These are phyloP conservation scores for Asclepias syriaca DNA, from an alignment of 257 asterid genomes.

Conservation along the genomic window DNA sequence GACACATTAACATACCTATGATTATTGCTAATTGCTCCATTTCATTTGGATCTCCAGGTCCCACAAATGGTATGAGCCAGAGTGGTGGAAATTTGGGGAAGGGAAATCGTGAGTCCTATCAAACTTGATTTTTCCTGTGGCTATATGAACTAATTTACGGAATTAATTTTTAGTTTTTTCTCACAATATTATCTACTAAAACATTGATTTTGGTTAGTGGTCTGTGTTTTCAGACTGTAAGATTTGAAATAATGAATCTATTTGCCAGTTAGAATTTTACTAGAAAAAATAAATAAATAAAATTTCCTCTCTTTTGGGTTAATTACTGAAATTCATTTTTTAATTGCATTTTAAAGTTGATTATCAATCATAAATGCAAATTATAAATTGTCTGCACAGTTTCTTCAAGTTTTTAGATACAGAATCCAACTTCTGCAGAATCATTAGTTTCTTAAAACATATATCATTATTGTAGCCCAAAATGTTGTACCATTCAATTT, in stretches of 20 bases:
- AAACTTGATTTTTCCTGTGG: conserved; percentile 10
- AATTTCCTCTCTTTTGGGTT: neutral
- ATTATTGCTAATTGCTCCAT: neutral
- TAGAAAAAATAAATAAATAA: neutral
- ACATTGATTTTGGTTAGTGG: neutral
- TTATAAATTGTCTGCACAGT: neutral
- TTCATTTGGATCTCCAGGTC: conserved; percentile 39
- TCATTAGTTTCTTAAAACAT: neutral
- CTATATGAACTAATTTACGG: conserved; percentile 8
- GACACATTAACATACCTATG: neutral
- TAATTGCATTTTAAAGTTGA: neutral
- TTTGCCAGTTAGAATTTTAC: neutral
- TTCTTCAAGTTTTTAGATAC: neutral
- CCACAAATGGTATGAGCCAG: conserved; percentile 90
- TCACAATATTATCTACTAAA: neutral
- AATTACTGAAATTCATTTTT: neutral
- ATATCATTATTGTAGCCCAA: neutral
- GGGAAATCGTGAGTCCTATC: conserved; percentile 71
- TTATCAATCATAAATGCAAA: neutral
- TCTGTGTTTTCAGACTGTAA: neutral
- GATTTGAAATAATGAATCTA: neutral
- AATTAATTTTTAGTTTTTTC: neutral
- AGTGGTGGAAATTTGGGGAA: conserved; percentile 98
- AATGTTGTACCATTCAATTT: neutral
- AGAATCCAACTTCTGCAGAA: neutral